Evolutionary conservation across 306 rosid genomes (phyloP).

Genomic region (Glycine soja): DNA sequence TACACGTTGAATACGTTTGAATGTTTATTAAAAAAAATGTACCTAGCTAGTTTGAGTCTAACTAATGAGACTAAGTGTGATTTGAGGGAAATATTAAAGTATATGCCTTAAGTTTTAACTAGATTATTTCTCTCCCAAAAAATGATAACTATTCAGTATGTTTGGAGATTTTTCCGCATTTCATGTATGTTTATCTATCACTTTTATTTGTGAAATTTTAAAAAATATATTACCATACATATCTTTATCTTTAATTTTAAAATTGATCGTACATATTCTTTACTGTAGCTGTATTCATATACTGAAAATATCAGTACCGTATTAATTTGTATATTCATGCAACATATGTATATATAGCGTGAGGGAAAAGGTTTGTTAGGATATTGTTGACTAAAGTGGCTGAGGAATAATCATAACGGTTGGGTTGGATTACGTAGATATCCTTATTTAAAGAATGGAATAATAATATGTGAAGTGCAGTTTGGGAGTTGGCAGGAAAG

Average conservation of each 20-base stretch:
- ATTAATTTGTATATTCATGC: neutral
- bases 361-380: slow-evolving; percentile 54
- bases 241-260: too few species aligned
- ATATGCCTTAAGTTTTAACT: neutral
- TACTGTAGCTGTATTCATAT: too few species aligned
- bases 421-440: slow-evolving; percentile 57
- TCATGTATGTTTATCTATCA: neutral
- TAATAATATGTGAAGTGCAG: slow-evolving; percentile 63
- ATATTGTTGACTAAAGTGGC: slow-evolving; percentile 63
- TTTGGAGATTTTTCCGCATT: neutral
- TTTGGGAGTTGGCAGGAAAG: slow-evolving; percentile 62
- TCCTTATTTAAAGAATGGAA: slow-evolving; percentile 47
- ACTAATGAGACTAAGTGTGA: too few species aligned
- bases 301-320: too few species aligned
- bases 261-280: neutral
- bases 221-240: too few species aligned
- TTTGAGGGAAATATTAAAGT: too few species aligned
- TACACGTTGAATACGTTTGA: neutral
- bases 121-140: neutral
- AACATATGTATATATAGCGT: neutral
- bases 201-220: neutral
- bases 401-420: slow-evolving; percentile 66
- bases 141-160: too few species aligned
- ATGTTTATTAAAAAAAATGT: too few species aligned
- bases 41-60: too few species aligned